Evolutionary conservation across 176 grass and related monocot genomes (phyloP).

Genomic region (Elymus sibiricus): DNA sequence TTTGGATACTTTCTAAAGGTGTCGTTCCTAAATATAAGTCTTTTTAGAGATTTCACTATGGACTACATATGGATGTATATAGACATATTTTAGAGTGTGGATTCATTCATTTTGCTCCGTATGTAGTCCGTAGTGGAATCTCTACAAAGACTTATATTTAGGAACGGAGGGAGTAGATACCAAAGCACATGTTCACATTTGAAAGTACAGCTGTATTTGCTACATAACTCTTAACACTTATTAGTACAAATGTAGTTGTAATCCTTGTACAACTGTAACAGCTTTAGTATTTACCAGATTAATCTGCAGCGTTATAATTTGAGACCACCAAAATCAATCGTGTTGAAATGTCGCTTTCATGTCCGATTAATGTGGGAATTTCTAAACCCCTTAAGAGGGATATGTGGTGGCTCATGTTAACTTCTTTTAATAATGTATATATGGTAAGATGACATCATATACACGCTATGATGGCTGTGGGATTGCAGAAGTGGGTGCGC

Average conservation of each 20-base stretch:
- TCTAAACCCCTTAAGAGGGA: not conserved
- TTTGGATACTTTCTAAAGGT: not conserved
- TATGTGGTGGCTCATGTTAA: not conserved
- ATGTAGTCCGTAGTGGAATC: no score
- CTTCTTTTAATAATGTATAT: not conserved
- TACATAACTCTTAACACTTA: not conserved
- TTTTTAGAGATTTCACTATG: no score
- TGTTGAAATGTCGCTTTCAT: not conserved
- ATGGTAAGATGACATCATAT: no score
- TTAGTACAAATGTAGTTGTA: not conserved
- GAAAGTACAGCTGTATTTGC: not conserved
- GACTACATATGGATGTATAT: no score
- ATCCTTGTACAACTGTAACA: not conserved
- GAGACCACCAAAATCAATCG: not conserved
- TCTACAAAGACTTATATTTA: no score
- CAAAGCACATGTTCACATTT: not conserved
- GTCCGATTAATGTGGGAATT: not conserved
- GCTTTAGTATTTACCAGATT: not conserved
- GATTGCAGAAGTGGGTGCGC: no score
- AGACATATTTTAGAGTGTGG: no score
- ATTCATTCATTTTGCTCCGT: no score
- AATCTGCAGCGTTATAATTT: not conserved
- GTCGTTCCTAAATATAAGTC: no score
- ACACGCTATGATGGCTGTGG: no score
- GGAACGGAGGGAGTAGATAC: no score